Base-by-base conservation (phyloP, 306 rosid genomes). In the Albizia julibrissin region DNA sequence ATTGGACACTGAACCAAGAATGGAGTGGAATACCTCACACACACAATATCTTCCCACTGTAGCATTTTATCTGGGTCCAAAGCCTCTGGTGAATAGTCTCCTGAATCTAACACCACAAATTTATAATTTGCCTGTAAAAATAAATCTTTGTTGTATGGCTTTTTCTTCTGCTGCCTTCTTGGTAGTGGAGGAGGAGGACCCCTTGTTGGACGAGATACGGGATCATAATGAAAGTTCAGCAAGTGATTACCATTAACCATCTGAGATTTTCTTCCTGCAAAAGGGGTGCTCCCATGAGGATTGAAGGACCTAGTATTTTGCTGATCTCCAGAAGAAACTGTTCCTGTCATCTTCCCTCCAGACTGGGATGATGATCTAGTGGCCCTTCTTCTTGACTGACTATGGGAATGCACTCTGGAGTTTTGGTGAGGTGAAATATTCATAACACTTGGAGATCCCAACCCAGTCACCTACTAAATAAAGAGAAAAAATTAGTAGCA, bases 51-150 rank as follows among this genome's bases (percentile, higher is more conserved):
- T 80, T 95, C 99, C 99, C 99, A 95, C 81, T 61, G 92, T 84
- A 95, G 84, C 99, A 90, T 93, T 85, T 91, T 92, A 89, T 95
- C 99, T 13, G 98, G 99, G 87, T 95, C 98, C 92, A 93, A 81
- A 3, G 88, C 78, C 58, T 93, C 93, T 0, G 91, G 83, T 0
- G 85, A 83, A 85, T 84, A 86, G 84, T 92, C 88, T 54, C 94
- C 98, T 1, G 96, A 85, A 84, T 93, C 98, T 68, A 93, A 84
- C 76, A 95, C 97, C 83, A 93, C 86, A 56, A 95, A 95, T 84
- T 92, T 95, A 85, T 78, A 95, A 88, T 95, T 95, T 19, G 99
- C 99, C 91, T 95, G 99, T 86, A 93, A 88, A 88, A 95, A 95
- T 78, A 95, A 81, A 85, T 92, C 99, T 75, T 91, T 95, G 85